Evolutionary conservation across 768 basidiomycete genomes (phyloP).

Genomic region (Xanthoconium stramineum): DNA sequence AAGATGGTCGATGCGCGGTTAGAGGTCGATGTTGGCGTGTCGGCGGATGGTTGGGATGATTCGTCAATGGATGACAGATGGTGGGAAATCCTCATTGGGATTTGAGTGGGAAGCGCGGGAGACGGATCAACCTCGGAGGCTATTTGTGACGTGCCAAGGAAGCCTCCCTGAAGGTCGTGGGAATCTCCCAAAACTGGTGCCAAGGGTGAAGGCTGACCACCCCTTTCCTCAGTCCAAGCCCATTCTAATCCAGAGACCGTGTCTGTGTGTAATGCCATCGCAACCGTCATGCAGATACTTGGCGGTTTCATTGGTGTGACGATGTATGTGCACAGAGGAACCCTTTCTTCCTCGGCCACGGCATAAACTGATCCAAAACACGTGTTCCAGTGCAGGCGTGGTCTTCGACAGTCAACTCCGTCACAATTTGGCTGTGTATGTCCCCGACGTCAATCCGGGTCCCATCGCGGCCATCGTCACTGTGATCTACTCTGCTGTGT

Average conservation of each 20-base stretch:
- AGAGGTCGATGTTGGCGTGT: too few relatives aligned
- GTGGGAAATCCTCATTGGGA: too few relatives aligned
- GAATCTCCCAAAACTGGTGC: too few relatives aligned
- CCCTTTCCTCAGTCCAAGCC: constrained; percentile 5
- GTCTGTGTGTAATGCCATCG: constrained; percentile 6
- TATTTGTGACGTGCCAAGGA: too few relatives aligned
- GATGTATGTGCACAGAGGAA: background rate
- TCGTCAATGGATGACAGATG: too few relatives aligned
- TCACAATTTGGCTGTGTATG: constrained; percentile 8
- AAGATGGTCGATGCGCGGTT: too few relatives aligned
- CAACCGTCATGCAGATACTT: constrained; percentile 11
- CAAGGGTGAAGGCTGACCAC: background rate
- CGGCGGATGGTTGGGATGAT: too few relatives aligned
- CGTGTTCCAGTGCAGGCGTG: constrained; percentile 1
- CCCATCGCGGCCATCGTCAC: constrained; percentile 6
- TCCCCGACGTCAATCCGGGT: constrained; percentile 6
- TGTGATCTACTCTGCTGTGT: constrained; percentile 7
- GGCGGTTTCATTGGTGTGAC: constrained; percentile 10
- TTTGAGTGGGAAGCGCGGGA: too few relatives aligned
- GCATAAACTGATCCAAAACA: background rate
- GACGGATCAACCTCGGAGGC: too few relatives aligned
- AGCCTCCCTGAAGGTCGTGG: too few relatives aligned
- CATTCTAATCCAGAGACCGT: constrained; percentile 3
- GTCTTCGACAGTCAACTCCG: constrained; percentile 8
- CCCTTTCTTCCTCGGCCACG: too few relatives aligned